Percentiles rank a stretch among this genome's conserved stretches.
Evolutionary conservation across 176 grass and related monocot species (phyloP).

Genomic region (Poa pratensis): DNA sequence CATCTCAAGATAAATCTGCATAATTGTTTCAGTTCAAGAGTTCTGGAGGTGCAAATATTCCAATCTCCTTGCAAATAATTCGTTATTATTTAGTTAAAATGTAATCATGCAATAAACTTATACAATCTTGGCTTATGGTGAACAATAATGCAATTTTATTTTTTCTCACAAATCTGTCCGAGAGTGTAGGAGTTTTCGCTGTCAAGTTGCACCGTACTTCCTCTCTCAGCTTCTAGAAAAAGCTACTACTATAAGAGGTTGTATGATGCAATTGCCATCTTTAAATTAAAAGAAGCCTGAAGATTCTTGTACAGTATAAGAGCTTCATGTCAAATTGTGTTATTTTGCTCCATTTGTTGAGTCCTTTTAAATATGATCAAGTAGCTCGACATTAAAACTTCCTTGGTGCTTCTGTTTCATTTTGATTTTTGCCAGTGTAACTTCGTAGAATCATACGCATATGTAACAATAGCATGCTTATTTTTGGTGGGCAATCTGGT

Average conservation of each 20-base stretch:
- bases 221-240: background rate
- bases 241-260: slow-evolving; percentile 5
- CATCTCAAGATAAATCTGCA: background rate
- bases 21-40: background rate
- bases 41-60: background rate
- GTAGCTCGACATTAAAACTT: background rate
- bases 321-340: background rate
- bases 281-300: background rate
- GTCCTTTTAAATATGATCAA: background rate
- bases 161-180: background rate
- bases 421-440: slow-evolving; percentile 8
- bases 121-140: background rate
- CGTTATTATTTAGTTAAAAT: background rate
- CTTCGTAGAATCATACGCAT: background rate
- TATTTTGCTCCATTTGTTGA: background rate
- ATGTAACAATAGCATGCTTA: background rate
- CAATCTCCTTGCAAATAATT: background rate
- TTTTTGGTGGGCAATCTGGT: background rate
- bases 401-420: background rate
- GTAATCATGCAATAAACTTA: background rate
- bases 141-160: background rate
- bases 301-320: background rate
- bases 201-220: background rate
- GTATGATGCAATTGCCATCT: background rate
- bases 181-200: background rate